A percentile compares a stretch with the other conserved stretches of the same genome.
Conservation (phyloP, 805 yeast species). For the Sungouiozyma intestinalis region DNA sequence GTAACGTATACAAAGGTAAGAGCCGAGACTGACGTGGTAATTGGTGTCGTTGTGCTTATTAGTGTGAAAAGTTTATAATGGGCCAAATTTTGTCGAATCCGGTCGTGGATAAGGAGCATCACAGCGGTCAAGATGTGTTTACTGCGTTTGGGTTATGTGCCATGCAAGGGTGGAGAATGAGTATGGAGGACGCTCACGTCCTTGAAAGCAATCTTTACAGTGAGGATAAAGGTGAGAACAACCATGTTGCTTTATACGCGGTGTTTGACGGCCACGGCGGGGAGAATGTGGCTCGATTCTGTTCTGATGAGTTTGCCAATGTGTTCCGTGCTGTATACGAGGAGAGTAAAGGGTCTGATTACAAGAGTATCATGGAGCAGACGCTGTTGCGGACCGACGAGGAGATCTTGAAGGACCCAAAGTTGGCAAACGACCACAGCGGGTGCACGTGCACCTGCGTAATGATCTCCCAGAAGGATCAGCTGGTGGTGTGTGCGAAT, state of each 20-base stretch:
- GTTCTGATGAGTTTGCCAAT: constrained; percentile 67
- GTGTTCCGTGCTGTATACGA: constrained; percentile 32
- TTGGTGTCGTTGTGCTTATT: neutral
- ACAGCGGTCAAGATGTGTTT: constrained; percentile 53
- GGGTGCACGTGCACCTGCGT: constrained; percentile 95
- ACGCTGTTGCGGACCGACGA: constrained; percentile 79
- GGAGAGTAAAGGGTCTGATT: constrained; percentile 33
- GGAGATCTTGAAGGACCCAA: constrained; percentile 59
- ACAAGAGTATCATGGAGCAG: constrained; percentile 45
- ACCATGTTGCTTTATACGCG: constrained; percentile 71
- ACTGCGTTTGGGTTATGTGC: constrained; percentile 77
- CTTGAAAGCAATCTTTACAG: constrained; percentile 26
- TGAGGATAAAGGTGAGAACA: constrained; percentile 14
- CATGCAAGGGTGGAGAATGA: constrained; percentile 99
- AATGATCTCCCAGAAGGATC: constrained; percentile 44
- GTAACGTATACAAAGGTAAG: too few species aligned
- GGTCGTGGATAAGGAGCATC: constrained; percentile 58
- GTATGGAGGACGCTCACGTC: constrained; percentile 94
- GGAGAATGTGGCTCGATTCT: constrained; percentile 72
- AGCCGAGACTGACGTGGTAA: too few species aligned
- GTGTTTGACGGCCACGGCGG: constrained; percentile 99
- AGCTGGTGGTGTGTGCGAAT: constrained; percentile 63
- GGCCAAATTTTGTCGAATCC: constrained; percentile 97
- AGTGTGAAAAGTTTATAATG: constrained; percentile 51
- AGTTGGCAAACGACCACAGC: constrained; percentile 66